Evolutionary conservation across 257 asterid genomes (phyloP).

Genomic region (Rubia yunnanensis): DNA sequence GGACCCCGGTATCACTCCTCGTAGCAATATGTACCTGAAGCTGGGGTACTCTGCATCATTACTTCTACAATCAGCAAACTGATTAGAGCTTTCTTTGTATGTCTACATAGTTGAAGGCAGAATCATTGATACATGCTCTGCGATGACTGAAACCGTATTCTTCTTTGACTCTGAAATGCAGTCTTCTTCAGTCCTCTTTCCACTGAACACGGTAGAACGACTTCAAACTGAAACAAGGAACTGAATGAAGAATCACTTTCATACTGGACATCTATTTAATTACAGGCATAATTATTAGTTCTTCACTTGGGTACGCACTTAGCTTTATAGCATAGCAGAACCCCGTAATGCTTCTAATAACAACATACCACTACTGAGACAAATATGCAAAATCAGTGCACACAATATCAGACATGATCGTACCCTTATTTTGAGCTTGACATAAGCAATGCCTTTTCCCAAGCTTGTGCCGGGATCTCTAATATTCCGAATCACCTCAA

Average conservation of each 20-base stretch:
- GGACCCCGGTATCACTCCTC: conserved; percentile 27
- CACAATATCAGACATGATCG: conserved; percentile 11
- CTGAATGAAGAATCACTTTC: neutral
- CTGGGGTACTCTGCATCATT: conserved; percentile 23
- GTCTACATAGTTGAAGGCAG: conserved; percentile 45
- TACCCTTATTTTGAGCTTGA: conserved; percentile 85
- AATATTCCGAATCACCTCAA: conserved; percentile 84
- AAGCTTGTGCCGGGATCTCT: conserved; percentile 87
- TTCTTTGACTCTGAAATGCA: conserved; percentile 29
- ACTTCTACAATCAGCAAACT: conserved; percentile 23
- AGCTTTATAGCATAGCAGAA: neutral
- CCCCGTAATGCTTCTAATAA: no score
- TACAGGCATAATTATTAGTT: neutral
- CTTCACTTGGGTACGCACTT: neutral
- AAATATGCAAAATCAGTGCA: neutral
- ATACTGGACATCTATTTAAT: neutral
- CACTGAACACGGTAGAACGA: no score
- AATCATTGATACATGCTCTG: conserved; percentile 45
- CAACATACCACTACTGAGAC: neutral
- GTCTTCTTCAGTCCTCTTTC: conserved; percentile 32
- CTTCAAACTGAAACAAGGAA: no score
- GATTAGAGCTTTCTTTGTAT: conserved; percentile 30
- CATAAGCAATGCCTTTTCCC: conserved; percentile 94
- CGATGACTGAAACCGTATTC: conserved; percentile 24
- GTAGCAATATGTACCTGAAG: conserved; percentile 64